Conservation (phyloP, 2,329 filamentous ascomycete species). For the Scedosporium dehoogii region DNA sequence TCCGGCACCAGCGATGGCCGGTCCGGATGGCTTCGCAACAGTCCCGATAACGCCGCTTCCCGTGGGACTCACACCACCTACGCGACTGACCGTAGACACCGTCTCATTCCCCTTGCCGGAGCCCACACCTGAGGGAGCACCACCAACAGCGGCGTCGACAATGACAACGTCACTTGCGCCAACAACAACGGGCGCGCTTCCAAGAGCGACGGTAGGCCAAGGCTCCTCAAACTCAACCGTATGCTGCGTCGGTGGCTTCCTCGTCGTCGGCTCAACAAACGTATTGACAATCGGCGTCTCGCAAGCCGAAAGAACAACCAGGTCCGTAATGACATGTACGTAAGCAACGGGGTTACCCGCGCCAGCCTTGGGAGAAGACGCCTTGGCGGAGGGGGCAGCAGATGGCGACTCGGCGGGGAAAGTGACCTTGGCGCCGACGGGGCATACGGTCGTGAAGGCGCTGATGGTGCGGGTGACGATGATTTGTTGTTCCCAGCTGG, state of each 20-base stretch:
- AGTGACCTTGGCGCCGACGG: background rate
- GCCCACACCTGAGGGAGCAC: background rate
- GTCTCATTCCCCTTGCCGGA: background rate
- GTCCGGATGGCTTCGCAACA: background rate
- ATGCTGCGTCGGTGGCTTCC: background rate
- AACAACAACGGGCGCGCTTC: background rate
- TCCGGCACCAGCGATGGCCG: background rate
- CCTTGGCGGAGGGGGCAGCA: background rate
- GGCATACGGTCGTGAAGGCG: slow-evolving; percentile 3
- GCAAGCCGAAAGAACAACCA: slow-evolving; percentile 2
- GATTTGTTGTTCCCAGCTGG: slow-evolving; percentile 22
- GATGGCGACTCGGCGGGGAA: slow-evolving; percentile 4
- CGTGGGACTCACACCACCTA: background rate
- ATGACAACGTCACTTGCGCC: background rate
- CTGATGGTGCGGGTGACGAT: slow-evolving; percentile 15
- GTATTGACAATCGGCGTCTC: slow-evolving; percentile 7
- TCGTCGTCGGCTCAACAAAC: slow-evolving; percentile 3
- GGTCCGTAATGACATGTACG: background rate
- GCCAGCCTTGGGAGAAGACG: background rate
- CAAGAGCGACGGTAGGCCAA: background rate
- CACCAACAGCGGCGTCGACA: background rate
- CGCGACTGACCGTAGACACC: background rate
- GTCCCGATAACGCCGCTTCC: background rate
- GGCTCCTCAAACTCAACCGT: background rate
- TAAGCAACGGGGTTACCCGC: background rate